Percentiles rank a stretch among this genome's conserved stretches.
Evolutionary conservation across 495 filamentous ascomycete species (phyloP).

Genomic region (Xylaria curta): DNA sequence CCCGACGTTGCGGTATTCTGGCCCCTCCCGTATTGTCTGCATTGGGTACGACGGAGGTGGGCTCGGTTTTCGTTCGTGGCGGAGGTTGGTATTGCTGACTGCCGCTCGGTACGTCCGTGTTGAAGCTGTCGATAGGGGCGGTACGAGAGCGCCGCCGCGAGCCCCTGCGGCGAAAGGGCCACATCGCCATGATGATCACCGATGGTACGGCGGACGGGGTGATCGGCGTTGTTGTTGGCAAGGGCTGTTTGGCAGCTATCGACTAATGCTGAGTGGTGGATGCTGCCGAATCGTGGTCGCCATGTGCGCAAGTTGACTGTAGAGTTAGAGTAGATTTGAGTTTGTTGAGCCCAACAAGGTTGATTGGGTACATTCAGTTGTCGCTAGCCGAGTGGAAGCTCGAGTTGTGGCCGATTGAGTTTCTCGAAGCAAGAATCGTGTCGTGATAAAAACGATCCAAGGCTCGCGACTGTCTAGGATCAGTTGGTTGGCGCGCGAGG

Average conservation of each 20-base stretch:
- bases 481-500: conserved; percentile 22
- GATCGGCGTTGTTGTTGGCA: conserved; percentile 21
- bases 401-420: not conserved
- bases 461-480: conserved; percentile 5
- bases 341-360: conserved; percentile 1
- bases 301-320: conserved; percentile 38
- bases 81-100: conserved; percentile 37
- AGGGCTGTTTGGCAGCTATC: conserved; percentile 33
- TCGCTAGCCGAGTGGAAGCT: not conserved
- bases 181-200: conserved; percentile 70
- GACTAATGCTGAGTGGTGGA: conserved; percentile 35
- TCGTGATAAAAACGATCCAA: not conserved
- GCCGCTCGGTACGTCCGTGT: conserved; percentile 36
- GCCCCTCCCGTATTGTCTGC: conserved; percentile 42
- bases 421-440: not conserved
- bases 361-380: not conserved
- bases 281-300: conserved; percentile 38
- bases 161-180: conserved; percentile 78
- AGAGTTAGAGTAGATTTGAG: not conserved
- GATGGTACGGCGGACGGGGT: conserved; percentile 24
- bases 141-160: conserved; percentile 51
- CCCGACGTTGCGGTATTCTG: conserved; percentile 56
- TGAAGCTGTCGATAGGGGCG: conserved; percentile 42
- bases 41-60: conserved; percentile 33
- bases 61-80: conserved; percentile 49